These are phyloP conservation scores for Knufia petricola DNA, from an alignment of 2,329 filamentous ascomycete species.

Conservation along the genomic window DNA sequence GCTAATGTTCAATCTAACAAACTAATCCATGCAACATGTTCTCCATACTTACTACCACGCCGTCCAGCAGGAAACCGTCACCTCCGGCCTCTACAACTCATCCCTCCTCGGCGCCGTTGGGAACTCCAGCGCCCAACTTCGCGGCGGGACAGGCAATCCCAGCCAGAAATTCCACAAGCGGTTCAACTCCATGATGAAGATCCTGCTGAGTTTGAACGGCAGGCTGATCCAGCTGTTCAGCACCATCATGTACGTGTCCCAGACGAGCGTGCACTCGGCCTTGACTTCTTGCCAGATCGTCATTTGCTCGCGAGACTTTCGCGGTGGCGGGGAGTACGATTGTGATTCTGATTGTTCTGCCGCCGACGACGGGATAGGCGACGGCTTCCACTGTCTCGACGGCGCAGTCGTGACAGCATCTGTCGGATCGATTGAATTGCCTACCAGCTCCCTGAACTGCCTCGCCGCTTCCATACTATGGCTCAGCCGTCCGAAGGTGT, in stretches of 20 bases:
- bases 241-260: conserved; percentile 55
- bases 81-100: conserved; percentile 35
- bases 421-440: background rate
- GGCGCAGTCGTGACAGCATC: conserved; percentile 1
- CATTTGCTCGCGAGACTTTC: conserved; percentile 24
- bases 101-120: conserved; percentile 31
- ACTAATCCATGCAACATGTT: background rate
- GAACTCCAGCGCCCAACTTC: conserved; percentile 45
- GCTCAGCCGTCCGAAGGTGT: conserved; percentile 81
- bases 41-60: background rate
- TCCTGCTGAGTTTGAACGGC: conserved; percentile 56
- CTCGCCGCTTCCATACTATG: conserved; percentile 67
- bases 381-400: conserved; percentile 10
- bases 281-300: conserved; percentile 50
- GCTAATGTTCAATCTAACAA: background rate
- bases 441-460: conserved; percentile 47
- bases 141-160: conserved; percentile 49
- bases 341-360: conserved; percentile 17
- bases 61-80: background rate
- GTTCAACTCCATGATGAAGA: conserved; percentile 44
- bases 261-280: conserved; percentile 56
- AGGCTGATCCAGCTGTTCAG: conserved; percentile 59
- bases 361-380: conserved; percentile 9
- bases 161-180: conserved; percentile 54
- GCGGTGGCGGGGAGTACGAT: background rate